Base-by-base conservation (phyloP, 2,329 filamentous ascomycete species). In the Fusarium anguioides region DNA sequence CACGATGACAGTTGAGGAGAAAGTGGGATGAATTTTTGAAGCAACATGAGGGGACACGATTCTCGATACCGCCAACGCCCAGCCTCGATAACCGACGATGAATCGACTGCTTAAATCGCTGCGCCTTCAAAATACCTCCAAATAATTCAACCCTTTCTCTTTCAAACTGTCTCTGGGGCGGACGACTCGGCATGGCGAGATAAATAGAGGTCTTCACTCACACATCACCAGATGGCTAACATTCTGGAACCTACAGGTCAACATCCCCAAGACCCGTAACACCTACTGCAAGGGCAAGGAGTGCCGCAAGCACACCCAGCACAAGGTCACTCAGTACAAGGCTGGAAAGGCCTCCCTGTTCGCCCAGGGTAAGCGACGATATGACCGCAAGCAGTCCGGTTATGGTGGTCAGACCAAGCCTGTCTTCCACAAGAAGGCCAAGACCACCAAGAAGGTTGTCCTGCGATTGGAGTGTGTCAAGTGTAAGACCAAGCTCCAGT, bases 391-490 rank as follows among this genome's bases (percentile, higher is more conserved):
- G 89, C 95, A 98, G 88, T 93, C 91, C 82, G 95, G 95, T 92
- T 98, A 97, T 82, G 96, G 96, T 93, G 96, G 96, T 94, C 96
- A 99, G 88, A 99, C 96, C 80, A 99, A 99, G 88, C 96, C 96
- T 78, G 94, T 99, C 81, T 99, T 98, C 92, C 96, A 98, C 93
- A 99, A 98, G 91, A 98, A 97, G 88, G 96, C 96, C 75, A 99
- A 99, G 92, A 99, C 96, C 76, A 99, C 96, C 82, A 99, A 99
- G 93, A 99, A 99, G 91, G 92, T 99, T 78, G 96, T 99, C 79
- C 87, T 99, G 84, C 91, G 96, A 87, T 86, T 99, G 84, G 96
- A 99, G 85, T 99, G 96, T 89, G 95, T 93, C 80, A 83, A 86
- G 76, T 99, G 96, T 93, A 98, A 98, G 92, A 91, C 93, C 82